Base-by-base conservation (phyloP, 805 yeast genomes). In the Zygoascus bituminiphila region DNA sequence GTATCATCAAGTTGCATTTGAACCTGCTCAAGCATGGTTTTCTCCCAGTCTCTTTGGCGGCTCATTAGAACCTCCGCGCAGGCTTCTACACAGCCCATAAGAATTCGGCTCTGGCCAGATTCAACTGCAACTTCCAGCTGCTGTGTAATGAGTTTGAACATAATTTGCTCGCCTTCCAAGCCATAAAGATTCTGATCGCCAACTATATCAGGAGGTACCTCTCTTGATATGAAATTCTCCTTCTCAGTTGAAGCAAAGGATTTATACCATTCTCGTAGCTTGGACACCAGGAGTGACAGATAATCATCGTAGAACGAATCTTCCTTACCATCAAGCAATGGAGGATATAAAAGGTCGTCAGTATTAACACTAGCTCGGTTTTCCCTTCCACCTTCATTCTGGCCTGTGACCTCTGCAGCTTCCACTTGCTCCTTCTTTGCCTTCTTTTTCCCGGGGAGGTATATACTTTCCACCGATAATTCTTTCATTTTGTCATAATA, bases 111-210 rank as follows among this genome's bases (percentile, higher is more conserved):
- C 63, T 85, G 88, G 2, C 87, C 86, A 2, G 91, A 79, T 26
- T 83, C 89, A 0, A 88, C 85, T 0, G 95, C 93, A 5, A 84
- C 89, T 52, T 84, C 94, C 14, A 87, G 82, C 63, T 88, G 95
- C 60, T 88, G 95, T n/a, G 82, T 81, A 50, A 88, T 78, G 82
- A 88, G 83, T 52, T 84, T 79, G 62, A 85, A 81, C 24, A 88
- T 81, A 4, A 84, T 81, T 51, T 80, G 82, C 46, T 88, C 84
- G 48, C 88, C 93, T 48, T 87, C 87, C 48, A 88, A 67, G 22
- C 82, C 87, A 26, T 49, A 46, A 45, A 72, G 72, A 12, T 79
- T 77, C 19, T 41, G 36, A 49, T 86, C 87, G 4, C 79, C 73
- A 60, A 82, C 88, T 4, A 59, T 60, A 48, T 81, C 87, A 6